Evolutionary conservation across 257 asterid genomes (phyloP), one percentile per base, ranked within the genome.

Genomic region (Nicotiana paniculata): DNA sequence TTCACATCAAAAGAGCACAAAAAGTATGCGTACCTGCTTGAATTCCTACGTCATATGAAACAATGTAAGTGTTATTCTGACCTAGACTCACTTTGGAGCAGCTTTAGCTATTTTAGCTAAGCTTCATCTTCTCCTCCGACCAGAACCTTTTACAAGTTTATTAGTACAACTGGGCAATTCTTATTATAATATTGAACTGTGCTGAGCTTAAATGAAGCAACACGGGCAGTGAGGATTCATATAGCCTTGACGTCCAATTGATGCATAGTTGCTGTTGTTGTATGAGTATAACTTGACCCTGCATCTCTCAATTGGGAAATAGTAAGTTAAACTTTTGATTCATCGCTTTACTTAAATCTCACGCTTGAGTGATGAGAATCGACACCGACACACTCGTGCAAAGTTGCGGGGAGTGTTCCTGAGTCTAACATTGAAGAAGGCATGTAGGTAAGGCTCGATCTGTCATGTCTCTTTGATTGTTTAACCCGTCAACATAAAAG

Each of bases 281-380:
- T 62, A 62, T 5, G 35, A 24, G 68, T 62, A 21, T 9, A 59
- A 21, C 32, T 59, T 59, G 68, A 15, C 68, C 68, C 18, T 62
- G 35, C 35, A 62, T 62, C 68, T 62, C 35, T 62, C 68, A 62
- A 4, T 72, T 72, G 78, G 78, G 37, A 46, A 69, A 69, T n/a
- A 46, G 13, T 1, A 5, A 48, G 79, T 72, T 24, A 46, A 24
- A 13, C 39, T 26, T 72, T 1, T 72, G 78, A 72, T 46, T 46
- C 13, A 24, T 15, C 13, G 13, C 61, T 72, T 46, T 24, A 26
- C 7, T 32, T 72, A 21, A 21, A 13, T 72, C 7, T 12, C 39
- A 1, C 48, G 79, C 79, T 72, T 72, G 79, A 72, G 61, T 46
- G 39, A 72, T 72, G 79, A 72, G 54, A 72, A 35, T 72, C 21